A percentile compares a stretch with the other conserved stretches of the same genome.
Evolutionary conservation across 140 eudicot genomes (phyloP).

Genomic region (Senecio squalidus): DNA sequence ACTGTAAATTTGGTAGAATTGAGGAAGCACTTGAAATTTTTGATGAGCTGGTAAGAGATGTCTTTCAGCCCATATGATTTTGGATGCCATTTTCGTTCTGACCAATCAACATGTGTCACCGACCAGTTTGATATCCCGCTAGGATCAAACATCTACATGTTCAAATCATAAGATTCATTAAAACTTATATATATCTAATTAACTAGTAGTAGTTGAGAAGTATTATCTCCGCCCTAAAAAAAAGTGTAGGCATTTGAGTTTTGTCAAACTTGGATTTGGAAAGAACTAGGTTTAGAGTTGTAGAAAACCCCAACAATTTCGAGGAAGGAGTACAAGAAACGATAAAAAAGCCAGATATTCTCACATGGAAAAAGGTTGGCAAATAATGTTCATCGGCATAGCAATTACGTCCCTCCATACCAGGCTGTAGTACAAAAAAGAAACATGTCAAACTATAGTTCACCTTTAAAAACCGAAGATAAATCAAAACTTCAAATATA

Average conservation of each 20-base stretch:
- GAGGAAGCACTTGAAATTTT: constrained; percentile 42
- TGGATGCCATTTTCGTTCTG: background rate
- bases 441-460: too few species aligned
- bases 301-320: background rate
- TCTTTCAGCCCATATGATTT: background rate
- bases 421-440: too few species aligned
- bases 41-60: too few species aligned
- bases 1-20: constrained; percentile 55
- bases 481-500: too few species aligned
- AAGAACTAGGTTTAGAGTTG: constrained; percentile 3
- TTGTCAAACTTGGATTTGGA: background rate
- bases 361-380: background rate
- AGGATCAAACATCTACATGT: background rate
- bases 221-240: background rate
- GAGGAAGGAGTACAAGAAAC: too few species aligned
- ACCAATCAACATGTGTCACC: background rate
- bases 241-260: background rate
- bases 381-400: background rate
- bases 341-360: background rate
- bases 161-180: too few species aligned
- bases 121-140: background rate
- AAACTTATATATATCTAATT: too few species aligned
- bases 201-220: background rate
- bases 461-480: too few species aligned
- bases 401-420: background rate